phyloP scores from a whole-genome alignment of 2,329 filamentous ascomycete genomes.

The Phialocephala subalpina region DNA sequence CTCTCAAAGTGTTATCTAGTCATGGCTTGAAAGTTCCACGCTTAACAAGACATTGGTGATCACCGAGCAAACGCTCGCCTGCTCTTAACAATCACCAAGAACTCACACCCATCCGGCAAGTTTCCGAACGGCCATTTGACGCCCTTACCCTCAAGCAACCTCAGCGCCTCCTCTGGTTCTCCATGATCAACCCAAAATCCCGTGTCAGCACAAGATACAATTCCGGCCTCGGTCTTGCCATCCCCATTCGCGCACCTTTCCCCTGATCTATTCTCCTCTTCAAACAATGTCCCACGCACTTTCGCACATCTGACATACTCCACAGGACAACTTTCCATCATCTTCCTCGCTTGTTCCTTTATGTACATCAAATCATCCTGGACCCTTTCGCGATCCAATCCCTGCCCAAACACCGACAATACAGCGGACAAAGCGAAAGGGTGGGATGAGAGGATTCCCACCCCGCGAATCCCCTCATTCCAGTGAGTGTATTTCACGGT shows the following conservation, averaged over 20 bases:
- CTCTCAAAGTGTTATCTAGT: too few species aligned
- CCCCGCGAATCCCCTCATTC: not conserved
- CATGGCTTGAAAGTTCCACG: too few species aligned
- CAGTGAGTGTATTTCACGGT: not conserved
- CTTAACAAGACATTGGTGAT: not conserved
- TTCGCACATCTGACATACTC: constrained; percentile 24
- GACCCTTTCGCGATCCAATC: not conserved
- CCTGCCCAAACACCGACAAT: constrained; percentile 14
- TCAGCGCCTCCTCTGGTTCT: constrained; percentile 23
- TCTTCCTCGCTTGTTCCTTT: not conserved
- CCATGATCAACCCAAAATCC: constrained; percentile 31
- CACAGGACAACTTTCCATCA: constrained; percentile 24
- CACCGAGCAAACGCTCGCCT: not conserved
- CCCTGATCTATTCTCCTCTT: not conserved
- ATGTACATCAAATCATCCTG: constrained; percentile 6
- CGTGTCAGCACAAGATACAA: constrained; percentile 16
- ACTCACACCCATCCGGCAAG: constrained; percentile 29
- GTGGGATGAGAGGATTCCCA: constrained; percentile 22
- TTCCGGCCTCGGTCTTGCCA: not conserved
- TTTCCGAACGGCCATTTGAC: constrained; percentile 22
- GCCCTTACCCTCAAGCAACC: constrained; percentile 7
- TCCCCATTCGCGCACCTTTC: not conserved
- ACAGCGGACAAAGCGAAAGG: constrained; percentile 19
- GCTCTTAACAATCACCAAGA: too few species aligned
- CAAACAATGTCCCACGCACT: constrained; percentile 19